Evolutionary conservation across 2,329 filamentous ascomycete species (phyloP), one percentile per base, ranked within the genome.

Genomic region (Cercospora sp.): DNA sequence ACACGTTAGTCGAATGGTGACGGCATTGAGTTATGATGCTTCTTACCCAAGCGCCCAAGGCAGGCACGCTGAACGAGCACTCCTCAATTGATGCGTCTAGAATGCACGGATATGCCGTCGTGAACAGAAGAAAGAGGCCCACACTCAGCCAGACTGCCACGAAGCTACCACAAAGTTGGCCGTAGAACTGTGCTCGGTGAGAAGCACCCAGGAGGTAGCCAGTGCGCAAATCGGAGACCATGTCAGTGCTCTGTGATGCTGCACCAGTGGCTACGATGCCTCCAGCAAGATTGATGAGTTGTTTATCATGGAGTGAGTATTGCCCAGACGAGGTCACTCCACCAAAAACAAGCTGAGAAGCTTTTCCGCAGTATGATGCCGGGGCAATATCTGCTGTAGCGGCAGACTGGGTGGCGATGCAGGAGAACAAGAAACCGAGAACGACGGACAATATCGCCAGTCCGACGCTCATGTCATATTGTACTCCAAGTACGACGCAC

Each of bases 311-410:
- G 67, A 86, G 71, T 1, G 79, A 75, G 74, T 83, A 84, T 67
- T 83, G 80, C 61, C 83, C 80, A 68, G 84, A 81, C 10, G 82
- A 82, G 36, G 87, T 89, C 55, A 87, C 87, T 60, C 84, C 88
- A 68, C 88, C 88, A 63, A 89, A 87, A 67, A 90, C 83, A 59
- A 90, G 84, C 80, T 90, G 88, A 2, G 87, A 88, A 7, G 88
- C 88, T 78, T 90, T 90, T 72, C 87, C 84, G 1, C 0, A 88
- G 88, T 0, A 87, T 87, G 72, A 84, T 83, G 72, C 88, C 84
- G 33, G 83, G 68, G 30, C 66, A 84, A 67, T 84, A 85, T 20
- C 83, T 83, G 74, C 85, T 85, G 76, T 87, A 84, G 72, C 87
- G 85, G 66, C 84, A 84, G 53, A 87, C 79, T 80, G 87, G 86